These are phyloP conservation scores for Casuarina equisetifolia DNA, from an alignment of 306 rosid species.

Conservation along the genomic window DNA sequence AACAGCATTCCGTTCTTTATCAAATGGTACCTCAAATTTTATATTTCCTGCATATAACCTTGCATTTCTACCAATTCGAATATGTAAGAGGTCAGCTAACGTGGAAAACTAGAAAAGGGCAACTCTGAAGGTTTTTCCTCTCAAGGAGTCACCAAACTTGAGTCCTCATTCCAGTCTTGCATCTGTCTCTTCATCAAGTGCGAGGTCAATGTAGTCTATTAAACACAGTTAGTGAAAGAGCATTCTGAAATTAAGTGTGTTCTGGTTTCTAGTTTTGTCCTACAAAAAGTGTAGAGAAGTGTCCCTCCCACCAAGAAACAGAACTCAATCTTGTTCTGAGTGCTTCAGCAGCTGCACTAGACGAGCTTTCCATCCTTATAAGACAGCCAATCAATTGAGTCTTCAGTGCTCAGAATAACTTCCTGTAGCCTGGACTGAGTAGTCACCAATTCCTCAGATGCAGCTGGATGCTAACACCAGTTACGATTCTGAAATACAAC, in stretches of 20 bases:
- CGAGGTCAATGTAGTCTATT: not conserved
- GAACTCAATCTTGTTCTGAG: not conserved
- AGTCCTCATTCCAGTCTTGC: not conserved
- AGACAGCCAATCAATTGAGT: not conserved
- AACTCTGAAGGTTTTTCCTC: not conserved
- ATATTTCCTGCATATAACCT: not conserved
- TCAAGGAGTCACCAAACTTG: not conserved
- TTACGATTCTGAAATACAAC: not conserved
- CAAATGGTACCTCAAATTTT: not conserved
- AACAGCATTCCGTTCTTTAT: not conserved
- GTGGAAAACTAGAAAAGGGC: not conserved
- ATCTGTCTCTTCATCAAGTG: not conserved
- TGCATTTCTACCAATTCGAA: not conserved
- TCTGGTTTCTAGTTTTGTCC: not conserved
- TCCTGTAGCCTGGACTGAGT: not conserved
- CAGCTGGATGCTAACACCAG: not conserved
- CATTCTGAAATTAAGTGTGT: not conserved
- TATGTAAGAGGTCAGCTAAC: not conserved
- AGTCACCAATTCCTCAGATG: not conserved
- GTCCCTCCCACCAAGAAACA: not conserved
- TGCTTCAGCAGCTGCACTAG: not conserved
- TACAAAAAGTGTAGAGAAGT: slow-evolving; percentile 1
- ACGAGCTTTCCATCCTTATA: not conserved
- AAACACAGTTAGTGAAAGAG: not conserved
- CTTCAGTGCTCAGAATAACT: not conserved